Percentiles rank a stretch among this genome's conserved stretches.
These are phyloP conservation scores for Glaciozyma martinii DNA, from an alignment of 768 basidiomycete genomes.

Conservation along the genomic window DNA sequence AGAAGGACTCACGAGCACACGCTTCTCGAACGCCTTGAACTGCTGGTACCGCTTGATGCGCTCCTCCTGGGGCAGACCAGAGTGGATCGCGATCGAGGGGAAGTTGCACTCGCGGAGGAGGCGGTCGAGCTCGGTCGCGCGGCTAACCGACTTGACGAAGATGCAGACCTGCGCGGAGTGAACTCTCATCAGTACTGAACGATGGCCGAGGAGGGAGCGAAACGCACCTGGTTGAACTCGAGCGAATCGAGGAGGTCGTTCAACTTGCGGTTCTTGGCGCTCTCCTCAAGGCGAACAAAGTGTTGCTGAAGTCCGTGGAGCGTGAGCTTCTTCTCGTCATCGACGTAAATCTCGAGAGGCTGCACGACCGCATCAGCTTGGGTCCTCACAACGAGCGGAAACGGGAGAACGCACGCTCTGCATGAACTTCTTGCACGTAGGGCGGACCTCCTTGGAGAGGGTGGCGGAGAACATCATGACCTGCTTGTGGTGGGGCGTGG, in stretches of 20 bases:
- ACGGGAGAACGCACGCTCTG: slow-evolving; percentile 62
- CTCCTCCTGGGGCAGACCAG: slow-evolving; percentile 87
- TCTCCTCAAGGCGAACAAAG: slow-evolving; percentile 93
- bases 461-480: slow-evolving; percentile 99
- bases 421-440: slow-evolving; percentile 99
- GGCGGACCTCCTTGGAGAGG: slow-evolving; percentile 87
- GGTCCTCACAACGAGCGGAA: background rate
- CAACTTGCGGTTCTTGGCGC: slow-evolving; percentile 88
- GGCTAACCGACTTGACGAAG: slow-evolving; percentile 95
- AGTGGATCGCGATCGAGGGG: slow-evolving; percentile 95
- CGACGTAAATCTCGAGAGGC: slow-evolving; percentile 99
- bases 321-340: slow-evolving; percentile 97
- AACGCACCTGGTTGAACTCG: slow-evolving; percentile 89
- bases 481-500: slow-evolving; percentile 98
- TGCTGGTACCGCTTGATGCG: slow-evolving; percentile 92
- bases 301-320: slow-evolving; percentile 97
- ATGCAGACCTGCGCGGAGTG: slow-evolving; percentile 76
- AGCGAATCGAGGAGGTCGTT: slow-evolving; percentile 90
- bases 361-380: slow-evolving; percentile 38
- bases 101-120: slow-evolving; percentile 94
- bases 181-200: background rate
- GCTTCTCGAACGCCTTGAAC: slow-evolving; percentile 99
- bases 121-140: slow-evolving; percentile 93
- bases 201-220: background rate
- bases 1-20: slow-evolving; percentile 57